Conservation (phyloP, 257 asterid genomes). For the Rehmannia glutinosa region DNA sequence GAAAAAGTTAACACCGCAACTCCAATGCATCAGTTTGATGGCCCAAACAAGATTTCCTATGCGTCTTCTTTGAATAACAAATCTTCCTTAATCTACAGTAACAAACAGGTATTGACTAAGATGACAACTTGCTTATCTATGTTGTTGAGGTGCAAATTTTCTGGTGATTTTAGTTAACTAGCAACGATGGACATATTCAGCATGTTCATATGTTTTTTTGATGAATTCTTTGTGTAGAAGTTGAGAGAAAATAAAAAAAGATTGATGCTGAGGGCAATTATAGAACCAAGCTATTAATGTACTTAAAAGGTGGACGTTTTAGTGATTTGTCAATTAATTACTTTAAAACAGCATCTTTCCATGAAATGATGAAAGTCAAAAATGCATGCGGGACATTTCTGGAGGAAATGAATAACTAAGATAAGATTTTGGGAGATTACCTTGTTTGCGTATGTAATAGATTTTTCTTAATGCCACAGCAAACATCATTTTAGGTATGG, state of each 20-base stretch:
- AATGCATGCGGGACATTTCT: neutral
- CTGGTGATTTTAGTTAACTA: neutral
- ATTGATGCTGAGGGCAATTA: neutral
- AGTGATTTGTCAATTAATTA: neutral
- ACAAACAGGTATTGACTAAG: conserved; percentile 41
- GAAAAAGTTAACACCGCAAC: conserved; percentile 33
- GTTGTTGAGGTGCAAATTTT: neutral
- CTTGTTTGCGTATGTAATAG: neutral
- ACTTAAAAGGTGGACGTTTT: neutral
- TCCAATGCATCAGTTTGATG: conserved; percentile 35
- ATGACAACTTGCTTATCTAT: conserved; percentile 1
- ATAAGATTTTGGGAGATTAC: neutral
- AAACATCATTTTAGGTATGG: too few relatives aligned
- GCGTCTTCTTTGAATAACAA: conserved; percentile 31
- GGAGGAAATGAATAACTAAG: conserved; percentile 1
- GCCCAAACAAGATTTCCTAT: conserved; percentile 30
- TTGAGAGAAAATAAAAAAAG: neutral
- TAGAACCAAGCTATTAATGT: neutral
- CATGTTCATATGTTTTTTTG: neutral
- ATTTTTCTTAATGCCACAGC: neutral
- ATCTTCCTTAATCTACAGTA: conserved; percentile 32
- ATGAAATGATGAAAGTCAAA: neutral
- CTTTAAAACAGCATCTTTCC: neutral
- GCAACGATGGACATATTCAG: neutral
- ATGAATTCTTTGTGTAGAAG: neutral